A percentile compares a stretch with the other conserved stretches of the same genome.
phyloP scores from a whole-genome alignment of 2,329 filamentous ascomycete species.

The Penicillium brasilianum region DNA sequence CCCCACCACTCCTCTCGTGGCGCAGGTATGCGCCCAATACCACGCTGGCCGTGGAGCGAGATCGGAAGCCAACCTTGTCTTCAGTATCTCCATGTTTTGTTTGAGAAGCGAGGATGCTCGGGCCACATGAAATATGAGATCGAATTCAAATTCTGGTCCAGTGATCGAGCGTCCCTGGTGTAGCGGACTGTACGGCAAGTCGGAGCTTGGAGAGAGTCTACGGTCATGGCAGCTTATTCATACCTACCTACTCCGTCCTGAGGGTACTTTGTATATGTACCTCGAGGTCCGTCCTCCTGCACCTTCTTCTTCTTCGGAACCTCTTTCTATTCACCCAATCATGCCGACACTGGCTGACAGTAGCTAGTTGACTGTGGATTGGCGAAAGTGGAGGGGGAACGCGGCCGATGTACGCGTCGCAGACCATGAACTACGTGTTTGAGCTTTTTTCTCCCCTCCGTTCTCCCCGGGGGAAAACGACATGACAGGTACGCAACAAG shows the following conservation, averaged over 20 bases:
- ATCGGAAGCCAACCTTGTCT: background rate
- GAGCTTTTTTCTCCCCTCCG: background rate
- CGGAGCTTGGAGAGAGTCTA: background rate
- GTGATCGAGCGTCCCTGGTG: no score
- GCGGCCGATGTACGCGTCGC: conserved; percentile 16
- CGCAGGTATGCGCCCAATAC: conserved; percentile 19
- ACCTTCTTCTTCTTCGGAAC: background rate
- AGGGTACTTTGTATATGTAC: no score
- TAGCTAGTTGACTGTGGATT: conserved; percentile 1
- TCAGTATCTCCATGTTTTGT: background rate
- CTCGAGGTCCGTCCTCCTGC: background rate
- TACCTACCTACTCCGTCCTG: background rate
- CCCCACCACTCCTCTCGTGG: conserved; percentile 4
- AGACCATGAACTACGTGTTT: background rate
- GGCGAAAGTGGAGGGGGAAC: conserved; percentile 13
- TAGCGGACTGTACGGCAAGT: background rate
- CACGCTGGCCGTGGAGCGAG: conserved; percentile 7
- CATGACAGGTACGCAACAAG: conserved; percentile 6
- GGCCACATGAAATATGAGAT: background rate
- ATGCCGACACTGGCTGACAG: background rate
- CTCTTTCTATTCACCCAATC: background rate
- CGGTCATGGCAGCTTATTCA: background rate
- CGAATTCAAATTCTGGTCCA: background rate
- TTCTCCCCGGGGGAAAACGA: background rate
- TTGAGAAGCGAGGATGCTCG: background rate